Evolutionary conservation across 129 eudicot species (phyloP).

Genomic region (Flaveria linearis): DNA sequence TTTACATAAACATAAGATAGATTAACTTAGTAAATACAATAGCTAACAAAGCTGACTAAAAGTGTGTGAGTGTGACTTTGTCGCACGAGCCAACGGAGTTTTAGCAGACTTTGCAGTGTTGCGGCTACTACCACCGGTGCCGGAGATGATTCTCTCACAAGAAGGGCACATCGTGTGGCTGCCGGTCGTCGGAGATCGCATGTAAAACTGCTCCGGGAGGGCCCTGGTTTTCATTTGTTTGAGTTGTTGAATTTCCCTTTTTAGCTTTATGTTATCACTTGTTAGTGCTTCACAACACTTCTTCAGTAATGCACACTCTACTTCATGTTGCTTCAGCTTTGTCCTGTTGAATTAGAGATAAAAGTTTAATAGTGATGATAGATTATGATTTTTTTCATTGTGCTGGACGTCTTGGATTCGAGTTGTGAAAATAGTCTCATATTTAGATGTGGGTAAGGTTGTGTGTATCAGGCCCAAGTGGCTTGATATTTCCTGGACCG

Average conservation of each 20-base stretch:
- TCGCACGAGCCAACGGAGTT: constrained; percentile 15
- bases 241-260: constrained; percentile 49
- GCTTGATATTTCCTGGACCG: no score
- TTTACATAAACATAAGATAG: neutral
- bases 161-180: constrained; percentile 50
- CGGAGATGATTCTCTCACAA: constrained; percentile 39
- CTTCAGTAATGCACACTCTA: constrained; percentile 48
- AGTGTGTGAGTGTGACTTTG: constrained; percentile 39
- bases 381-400: no score
- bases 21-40: neutral
- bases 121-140: neutral
- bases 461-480: no score
- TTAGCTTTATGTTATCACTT: constrained; percentile 47
- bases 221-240: constrained; percentile 26
- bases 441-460: no score
- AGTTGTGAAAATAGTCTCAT: no score
- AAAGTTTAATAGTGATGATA: no score
- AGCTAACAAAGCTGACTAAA: constrained; percentile 25
- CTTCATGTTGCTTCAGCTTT: constrained; percentile 63
- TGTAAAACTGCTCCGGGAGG: constrained; percentile 16
- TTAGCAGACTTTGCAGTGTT: neutral
- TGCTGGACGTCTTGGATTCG: no score
- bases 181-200: constrained; percentile 44
- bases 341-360: constrained; percentile 35
- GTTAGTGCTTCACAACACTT: constrained; percentile 46